A percentile compares a stretch with the other conserved stretches of the same genome.
phyloP scores from a whole-genome alignment of 1,139 yeast genomes.

The Magnusiomyces sp. region DNA sequence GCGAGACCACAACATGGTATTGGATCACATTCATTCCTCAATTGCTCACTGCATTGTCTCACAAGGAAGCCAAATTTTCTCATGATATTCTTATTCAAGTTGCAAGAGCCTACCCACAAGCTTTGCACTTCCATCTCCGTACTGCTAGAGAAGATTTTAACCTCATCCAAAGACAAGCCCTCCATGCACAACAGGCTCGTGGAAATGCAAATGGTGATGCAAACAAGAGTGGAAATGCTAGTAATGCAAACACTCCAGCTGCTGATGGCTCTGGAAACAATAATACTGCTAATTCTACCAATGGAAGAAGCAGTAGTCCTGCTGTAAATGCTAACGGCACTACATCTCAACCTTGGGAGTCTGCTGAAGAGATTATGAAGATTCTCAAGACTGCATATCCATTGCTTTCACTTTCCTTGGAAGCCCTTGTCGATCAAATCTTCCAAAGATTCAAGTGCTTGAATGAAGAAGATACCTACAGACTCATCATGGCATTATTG shows the following conservation, averaged over 20 bases:
- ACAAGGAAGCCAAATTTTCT: constrained; percentile 82
- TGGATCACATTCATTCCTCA: constrained; percentile 98
- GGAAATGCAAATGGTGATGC: constrained; percentile 1
- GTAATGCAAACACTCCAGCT: constrained; percentile 14
- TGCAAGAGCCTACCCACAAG: constrained; percentile 96
- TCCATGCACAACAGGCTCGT: constrained; percentile 35
- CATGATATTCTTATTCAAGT: constrained; percentile 82
- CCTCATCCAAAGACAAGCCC: constrained; percentile 72
- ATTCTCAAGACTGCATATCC: constrained; percentile 96
- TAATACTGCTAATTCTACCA: constrained; percentile 11
- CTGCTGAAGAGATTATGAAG: constrained; percentile 91
- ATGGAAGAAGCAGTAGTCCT: constrained; percentile 9
- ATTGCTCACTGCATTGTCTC: constrained; percentile 78
- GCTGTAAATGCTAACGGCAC: constrained; percentile 12
- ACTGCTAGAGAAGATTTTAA: constrained; percentile 93
- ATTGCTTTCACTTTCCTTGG: constrained; percentile 80
- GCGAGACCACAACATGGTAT: constrained; percentile 98
- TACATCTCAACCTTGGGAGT: constrained; percentile 77
- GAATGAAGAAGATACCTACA: constrained; percentile 92
- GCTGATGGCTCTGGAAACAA: constrained; percentile 13
- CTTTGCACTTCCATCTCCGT: constrained; percentile 88
- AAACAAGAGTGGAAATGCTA: constrained; percentile 10
- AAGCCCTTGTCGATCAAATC: constrained; percentile 91
- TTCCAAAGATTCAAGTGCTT: constrained; percentile 89
- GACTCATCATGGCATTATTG: constrained; percentile 82